Evolutionary conservation across 1,139 yeast species (phyloP).

Genomic region (Ashbya aceris): DNA sequence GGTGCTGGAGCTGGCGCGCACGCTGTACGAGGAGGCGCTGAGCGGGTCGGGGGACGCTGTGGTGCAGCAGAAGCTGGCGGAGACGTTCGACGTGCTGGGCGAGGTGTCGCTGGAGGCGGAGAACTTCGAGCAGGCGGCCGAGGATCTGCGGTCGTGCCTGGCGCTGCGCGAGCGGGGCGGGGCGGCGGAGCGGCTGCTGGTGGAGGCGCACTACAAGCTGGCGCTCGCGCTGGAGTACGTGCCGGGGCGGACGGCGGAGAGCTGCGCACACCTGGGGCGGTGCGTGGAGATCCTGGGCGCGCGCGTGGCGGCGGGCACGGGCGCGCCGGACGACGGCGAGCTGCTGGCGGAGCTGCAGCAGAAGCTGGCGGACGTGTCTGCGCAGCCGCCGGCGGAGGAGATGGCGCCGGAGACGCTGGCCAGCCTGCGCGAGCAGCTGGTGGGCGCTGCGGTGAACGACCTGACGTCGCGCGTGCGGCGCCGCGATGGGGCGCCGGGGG

Average conservation of each 20-base stretch:
- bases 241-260: constrained; percentile 16
- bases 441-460: constrained; percentile 37
- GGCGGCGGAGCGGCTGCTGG: constrained; percentile 40
- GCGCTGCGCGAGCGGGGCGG: constrained; percentile 36
- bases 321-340: constrained; percentile 8
- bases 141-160: constrained; percentile 53
- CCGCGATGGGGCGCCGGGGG: no score
- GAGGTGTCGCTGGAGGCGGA: constrained; percentile 85
- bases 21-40: constrained; percentile 45
- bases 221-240: constrained; percentile 72
- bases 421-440: constrained; percentile 6
- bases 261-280: constrained; percentile 42
- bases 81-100: constrained; percentile 72
- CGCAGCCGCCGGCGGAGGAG: constrained; percentile 21
- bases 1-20: constrained; percentile 64
- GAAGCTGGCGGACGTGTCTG: constrained; percentile 17
- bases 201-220: constrained; percentile 76
- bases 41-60: constrained; percentile 17
- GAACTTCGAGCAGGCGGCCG: constrained; percentile 67
- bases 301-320: constrained; percentile 11
- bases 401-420: constrained; percentile 13
- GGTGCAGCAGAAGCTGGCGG: constrained; percentile 50
- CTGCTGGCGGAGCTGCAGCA: constrained; percentile 9
- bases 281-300: constrained; percentile 55
- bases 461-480: constrained; percentile 43